A percentile compares a stretch with the other conserved stretches of the same genome.
phyloP scores from a whole-genome alignment of 2,329 filamentous ascomycete genomes.

The Apiospora aurea region DNA sequence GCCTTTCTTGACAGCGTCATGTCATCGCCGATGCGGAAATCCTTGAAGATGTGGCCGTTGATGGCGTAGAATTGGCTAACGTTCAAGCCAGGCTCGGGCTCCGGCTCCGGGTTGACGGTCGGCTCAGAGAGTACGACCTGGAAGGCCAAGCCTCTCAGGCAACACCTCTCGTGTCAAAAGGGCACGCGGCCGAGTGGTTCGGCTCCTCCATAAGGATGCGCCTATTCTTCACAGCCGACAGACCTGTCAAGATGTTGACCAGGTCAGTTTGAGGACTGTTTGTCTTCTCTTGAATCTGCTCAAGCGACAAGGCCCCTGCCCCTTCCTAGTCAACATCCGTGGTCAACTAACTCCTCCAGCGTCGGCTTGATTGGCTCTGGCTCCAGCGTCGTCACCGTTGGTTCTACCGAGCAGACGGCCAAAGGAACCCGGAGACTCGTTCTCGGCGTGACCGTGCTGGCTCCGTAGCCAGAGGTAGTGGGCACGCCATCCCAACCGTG shows the following conservation, averaged over 20 bases:
- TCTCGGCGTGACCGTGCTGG: constrained; percentile 1
- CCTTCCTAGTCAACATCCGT: constrained; percentile 38
- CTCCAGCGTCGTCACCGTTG: not conserved
- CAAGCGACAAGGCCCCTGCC: constrained; percentile 61
- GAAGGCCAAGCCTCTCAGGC: too few relatives aligned
- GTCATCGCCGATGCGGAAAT: not conserved
- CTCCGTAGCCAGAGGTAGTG: not conserved
- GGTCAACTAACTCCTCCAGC: not conserved
- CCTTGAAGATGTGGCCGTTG: not conserved
- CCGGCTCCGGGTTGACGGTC: not conserved
- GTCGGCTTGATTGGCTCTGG: not conserved
- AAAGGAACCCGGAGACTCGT: not conserved
- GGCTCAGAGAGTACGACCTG: too few relatives aligned
- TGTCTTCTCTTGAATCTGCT: constrained; percentile 84
- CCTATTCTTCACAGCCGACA: constrained; percentile 80
- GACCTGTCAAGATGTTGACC: constrained; percentile 77
- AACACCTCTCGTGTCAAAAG: too few relatives aligned
- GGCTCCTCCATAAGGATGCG: constrained; percentile 83
- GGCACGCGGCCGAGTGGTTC: constrained; percentile 55
- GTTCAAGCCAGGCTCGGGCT: not conserved
- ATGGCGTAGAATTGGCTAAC: not conserved
- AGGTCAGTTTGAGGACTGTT: constrained; percentile 80
- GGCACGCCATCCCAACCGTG: too few relatives aligned
- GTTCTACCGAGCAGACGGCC: not conserved
- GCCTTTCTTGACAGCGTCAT: not conserved